phyloP scores from a whole-genome alignment of 345 rosid species.

The Combretum micranthum region DNA sequence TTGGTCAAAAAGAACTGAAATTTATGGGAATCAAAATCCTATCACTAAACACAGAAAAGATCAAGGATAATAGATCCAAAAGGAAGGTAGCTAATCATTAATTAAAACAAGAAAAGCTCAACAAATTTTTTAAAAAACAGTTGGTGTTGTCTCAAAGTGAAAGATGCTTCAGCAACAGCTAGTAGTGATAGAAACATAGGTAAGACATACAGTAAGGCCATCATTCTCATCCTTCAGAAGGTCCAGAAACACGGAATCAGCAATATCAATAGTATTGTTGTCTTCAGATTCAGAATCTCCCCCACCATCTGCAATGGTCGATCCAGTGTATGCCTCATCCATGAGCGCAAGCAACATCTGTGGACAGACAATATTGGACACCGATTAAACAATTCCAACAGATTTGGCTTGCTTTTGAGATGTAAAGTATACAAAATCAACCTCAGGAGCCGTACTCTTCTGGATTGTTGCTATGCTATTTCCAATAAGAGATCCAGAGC shows the following conservation, averaged over 20 bases:
- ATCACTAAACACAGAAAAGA: too few relatives aligned
- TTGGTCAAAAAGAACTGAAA: too few relatives aligned
- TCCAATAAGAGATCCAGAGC: slow-evolving; percentile 82
- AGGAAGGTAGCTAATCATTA: too few relatives aligned
- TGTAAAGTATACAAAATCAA: slow-evolving; percentile 19
- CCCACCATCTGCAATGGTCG: slow-evolving; percentile 84
- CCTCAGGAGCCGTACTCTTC: slow-evolving; percentile 96
- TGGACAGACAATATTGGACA: slow-evolving; percentile 17
- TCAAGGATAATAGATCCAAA: too few relatives aligned
- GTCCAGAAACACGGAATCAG: slow-evolving; percentile 90
- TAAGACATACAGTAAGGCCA: slow-evolving; percentile 70
- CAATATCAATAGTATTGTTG: slow-evolving; percentile 61
- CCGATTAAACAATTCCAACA: neutral
- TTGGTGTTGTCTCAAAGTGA: too few relatives aligned
- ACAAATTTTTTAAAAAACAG: too few relatives aligned
- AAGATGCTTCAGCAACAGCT: too few relatives aligned
- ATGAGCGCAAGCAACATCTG: slow-evolving; percentile 97
- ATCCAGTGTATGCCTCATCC: slow-evolving; percentile 99
- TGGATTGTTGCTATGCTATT: slow-evolving; percentile 87
- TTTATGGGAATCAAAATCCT: too few relatives aligned
- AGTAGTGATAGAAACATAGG: neutral
- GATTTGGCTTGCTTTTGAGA: neutral
- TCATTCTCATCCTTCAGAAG: slow-evolving; percentile 98
- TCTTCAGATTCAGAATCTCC: slow-evolving; percentile 95
- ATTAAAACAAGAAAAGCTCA: too few relatives aligned